A percentile compares a stretch with the other conserved stretches of the same genome.
Conservation (phyloP, 257 asterid genomes). For the Nicotiana attenuata region DNA sequence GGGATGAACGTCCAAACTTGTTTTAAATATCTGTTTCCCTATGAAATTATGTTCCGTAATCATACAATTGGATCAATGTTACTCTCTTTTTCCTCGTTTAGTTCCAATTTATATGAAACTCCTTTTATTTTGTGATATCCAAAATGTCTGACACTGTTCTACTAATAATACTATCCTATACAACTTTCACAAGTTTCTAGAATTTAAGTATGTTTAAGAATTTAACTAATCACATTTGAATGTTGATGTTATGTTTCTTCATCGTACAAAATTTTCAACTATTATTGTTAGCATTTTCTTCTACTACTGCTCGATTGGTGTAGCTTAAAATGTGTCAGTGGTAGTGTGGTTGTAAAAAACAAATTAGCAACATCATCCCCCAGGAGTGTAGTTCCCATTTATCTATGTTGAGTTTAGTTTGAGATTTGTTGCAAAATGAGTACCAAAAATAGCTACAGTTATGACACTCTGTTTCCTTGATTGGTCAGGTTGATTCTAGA, state of each 20-base stretch:
- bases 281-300: background rate
- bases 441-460: background rate
- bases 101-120: background rate
- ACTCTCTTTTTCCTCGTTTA: background rate
- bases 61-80: background rate
- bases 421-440: background rate
- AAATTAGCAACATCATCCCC: background rate
- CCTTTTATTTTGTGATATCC: background rate
- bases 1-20: background rate
- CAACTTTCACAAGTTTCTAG: background rate
- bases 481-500: slow-evolving; percentile 62
- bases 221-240: background rate
- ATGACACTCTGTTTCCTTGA: background rate
- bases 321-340: background rate
- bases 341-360: background rate
- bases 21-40: background rate
- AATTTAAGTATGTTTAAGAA: background rate
- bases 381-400: background rate
- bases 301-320: background rate
- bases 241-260: background rate
- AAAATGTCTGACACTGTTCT: background rate
- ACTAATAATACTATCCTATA: background rate
- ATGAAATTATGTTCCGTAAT: background rate
- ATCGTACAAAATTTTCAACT: background rate
- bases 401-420: background rate